Conservation (phyloP, 1,284 basidiomycete genomes). For the Leccinum solheimii region DNA sequence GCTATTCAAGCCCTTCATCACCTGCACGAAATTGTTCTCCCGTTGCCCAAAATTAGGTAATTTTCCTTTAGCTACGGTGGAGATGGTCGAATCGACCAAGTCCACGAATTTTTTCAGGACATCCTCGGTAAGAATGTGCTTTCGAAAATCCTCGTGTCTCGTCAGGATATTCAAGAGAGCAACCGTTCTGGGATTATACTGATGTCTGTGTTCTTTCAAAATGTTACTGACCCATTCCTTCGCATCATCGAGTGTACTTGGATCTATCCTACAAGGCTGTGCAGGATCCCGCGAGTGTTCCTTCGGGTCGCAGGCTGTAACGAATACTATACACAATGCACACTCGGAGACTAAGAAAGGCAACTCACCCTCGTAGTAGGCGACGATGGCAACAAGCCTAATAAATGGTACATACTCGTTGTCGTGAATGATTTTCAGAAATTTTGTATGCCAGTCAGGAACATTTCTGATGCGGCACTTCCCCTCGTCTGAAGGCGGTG, state of each 20-base stretch:
- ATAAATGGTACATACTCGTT: slow-evolving; percentile 13
- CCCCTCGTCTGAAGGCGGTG: slow-evolving; percentile 22
- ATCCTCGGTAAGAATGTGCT: slow-evolving; percentile 14
- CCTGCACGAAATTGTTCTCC: slow-evolving; percentile 17
- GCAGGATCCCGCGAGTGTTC: background rate
- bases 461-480: slow-evolving; percentile 18
- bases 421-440: slow-evolving; percentile 14
- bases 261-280: background rate
- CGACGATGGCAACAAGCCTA: slow-evolving; percentile 23
- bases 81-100: slow-evolving; percentile 16
- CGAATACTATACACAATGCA: background rate
- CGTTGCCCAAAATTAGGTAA: background rate
- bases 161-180: slow-evolving; percentile 24
- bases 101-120: slow-evolving; percentile 17
- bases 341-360: background rate
- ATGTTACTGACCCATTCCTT: slow-evolving; percentile 10
- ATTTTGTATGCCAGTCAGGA: slow-evolving; percentile 8
- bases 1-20: slow-evolving; percentile 25
- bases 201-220: slow-evolving; percentile 12
- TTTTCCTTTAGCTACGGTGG: background rate
- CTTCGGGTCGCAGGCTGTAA: slow-evolving; percentile 10
- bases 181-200: slow-evolving; percentile 22
- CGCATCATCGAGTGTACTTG: slow-evolving; percentile 5
- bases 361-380: slow-evolving; percentile 26
- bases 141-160: slow-evolving; percentile 16